A percentile compares a stretch with the other conserved stretches of the same genome.
phyloP scores from a whole-genome alignment of 768 basidiomycete genomes.

The Pulveroboletus sp. region DNA sequence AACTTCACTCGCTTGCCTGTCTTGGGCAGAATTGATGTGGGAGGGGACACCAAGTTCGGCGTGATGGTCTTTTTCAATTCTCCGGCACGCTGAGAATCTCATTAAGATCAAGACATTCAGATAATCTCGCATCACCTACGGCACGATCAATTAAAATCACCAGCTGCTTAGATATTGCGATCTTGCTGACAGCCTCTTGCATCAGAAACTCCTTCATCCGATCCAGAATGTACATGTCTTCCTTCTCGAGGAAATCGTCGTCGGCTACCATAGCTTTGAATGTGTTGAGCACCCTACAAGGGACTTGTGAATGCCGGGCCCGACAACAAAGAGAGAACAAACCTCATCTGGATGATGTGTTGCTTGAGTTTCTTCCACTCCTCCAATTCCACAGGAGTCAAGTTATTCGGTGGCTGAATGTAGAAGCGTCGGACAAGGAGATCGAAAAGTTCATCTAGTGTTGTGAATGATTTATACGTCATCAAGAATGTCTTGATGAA shows the following conservation, averaged over 20 bases:
- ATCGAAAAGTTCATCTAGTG: constrained; percentile 75
- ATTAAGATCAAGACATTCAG: constrained; percentile 11
- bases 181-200: constrained; percentile 55
- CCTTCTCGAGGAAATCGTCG: constrained; percentile 78
- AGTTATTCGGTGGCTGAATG: constrained; percentile 65
- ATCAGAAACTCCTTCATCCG: constrained; percentile 77
- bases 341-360: constrained; percentile 84
- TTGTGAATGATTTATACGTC: constrained; percentile 94
- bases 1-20: constrained; percentile 70
- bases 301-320: constrained; percentile 1
- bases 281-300: constrained; percentile 71
- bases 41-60: constrained; percentile 56
- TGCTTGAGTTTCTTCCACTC: constrained; percentile 87
- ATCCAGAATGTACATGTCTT: constrained; percentile 77
- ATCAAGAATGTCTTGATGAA: constrained; percentile 90
- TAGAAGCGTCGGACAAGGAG: constrained; percentile 76
- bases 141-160: constrained; percentile 71
- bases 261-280: constrained; percentile 87
- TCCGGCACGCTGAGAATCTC: constrained; percentile 42
- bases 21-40: constrained; percentile 72
- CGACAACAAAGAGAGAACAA: constrained; percentile 19
- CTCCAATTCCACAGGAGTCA: constrained; percentile 56
- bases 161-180: constrained; percentile 72
- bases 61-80: constrained; percentile 53
- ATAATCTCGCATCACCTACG: constrained; percentile 43